Percentiles rank a stretch among this genome's conserved stretches.
Conservation (phyloP, 2,329 filamentous ascomycete genomes). For the Scedosporium dehoogii region DNA sequence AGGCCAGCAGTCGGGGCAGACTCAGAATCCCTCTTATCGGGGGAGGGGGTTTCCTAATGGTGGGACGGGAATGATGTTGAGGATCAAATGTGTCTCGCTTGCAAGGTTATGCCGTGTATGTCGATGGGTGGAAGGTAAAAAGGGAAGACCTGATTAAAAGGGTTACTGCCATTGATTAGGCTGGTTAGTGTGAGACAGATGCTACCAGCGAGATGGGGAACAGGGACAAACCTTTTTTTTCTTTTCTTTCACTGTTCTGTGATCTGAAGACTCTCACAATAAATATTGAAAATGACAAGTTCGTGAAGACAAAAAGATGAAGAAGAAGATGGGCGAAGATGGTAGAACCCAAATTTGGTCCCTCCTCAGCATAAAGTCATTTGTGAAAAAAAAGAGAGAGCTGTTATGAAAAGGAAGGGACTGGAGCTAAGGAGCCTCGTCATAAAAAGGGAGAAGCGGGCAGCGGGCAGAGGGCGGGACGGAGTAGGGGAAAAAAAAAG, state of each 20-base stretch:
- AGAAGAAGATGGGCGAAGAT: constrained; percentile 4
- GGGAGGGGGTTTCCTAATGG: constrained; percentile 2
- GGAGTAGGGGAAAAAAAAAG: neutral
- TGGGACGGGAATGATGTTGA: constrained; percentile 3
- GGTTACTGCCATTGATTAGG: neutral
- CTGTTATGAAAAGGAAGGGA: neutral
- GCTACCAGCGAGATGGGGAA: neutral
- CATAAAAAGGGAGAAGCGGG: neutral
- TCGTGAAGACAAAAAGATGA: neutral
- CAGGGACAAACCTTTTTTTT: neutral
- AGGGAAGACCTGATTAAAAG: neutral
- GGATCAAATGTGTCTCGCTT: constrained; percentile 1
- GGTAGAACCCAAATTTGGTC: constrained; percentile 1
- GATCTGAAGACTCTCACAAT: neutral
- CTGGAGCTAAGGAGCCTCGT: neutral
- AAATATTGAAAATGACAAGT: neutral
- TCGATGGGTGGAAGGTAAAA: neutral
- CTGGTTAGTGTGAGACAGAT: constrained; percentile 2
- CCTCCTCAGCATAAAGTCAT: neutral
- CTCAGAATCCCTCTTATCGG: constrained; percentile 2
- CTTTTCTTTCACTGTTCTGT: neutral
- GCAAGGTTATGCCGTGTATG: constrained; percentile 6
- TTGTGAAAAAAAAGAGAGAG: neutral
- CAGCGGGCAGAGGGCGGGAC: neutral
- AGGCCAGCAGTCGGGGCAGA: neutral